Evolutionary conservation across 1,139 yeast species (phyloP).

Genomic region (Sugiyamaella grinbergsii): DNA sequence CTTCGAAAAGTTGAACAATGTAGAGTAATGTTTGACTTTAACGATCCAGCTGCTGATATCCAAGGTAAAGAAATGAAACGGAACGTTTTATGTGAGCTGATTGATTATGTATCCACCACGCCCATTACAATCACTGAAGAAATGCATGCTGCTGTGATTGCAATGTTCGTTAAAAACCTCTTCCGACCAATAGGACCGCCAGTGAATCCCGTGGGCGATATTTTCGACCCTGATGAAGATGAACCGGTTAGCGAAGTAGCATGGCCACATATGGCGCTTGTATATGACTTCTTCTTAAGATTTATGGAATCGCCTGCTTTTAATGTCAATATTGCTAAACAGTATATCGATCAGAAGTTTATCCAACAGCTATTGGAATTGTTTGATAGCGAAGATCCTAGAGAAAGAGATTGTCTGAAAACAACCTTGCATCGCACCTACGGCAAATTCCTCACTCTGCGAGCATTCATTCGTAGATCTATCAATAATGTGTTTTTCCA

Average conservation of each 20-base stretch:
- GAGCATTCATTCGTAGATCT: constrained; percentile 89
- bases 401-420: constrained; percentile 92
- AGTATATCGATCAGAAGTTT: constrained; percentile 88
- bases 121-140: constrained; percentile 80
- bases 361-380: constrained; percentile 78
- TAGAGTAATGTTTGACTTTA: constrained; percentile 88
- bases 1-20: constrained; percentile 91
- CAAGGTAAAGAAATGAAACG: constrained; percentile 92
- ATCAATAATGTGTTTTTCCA: constrained; percentile 91
- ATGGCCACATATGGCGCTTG: constrained; percentile 99
- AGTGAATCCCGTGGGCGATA: constrained; percentile 93
- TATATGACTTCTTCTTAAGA: constrained; percentile 88
- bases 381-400: constrained; percentile 94
- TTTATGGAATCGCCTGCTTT: constrained; percentile 95
- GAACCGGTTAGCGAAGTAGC: constrained; percentile 96
- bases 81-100: constrained; percentile 80
- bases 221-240: constrained; percentile 97
- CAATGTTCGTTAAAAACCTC: constrained; percentile 84
- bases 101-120: constrained; percentile 82
- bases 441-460: constrained; percentile 87
- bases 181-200: constrained; percentile 98
- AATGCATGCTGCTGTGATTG: constrained; percentile 84
- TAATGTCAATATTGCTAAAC: constrained; percentile 90
- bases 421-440: constrained; percentile 94
- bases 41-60: constrained; percentile 88